Percentiles rank a stretch among this genome's conserved stretches.
Conservation (phyloP, 148 eudicot species). For the Cornus kousa region DNA sequence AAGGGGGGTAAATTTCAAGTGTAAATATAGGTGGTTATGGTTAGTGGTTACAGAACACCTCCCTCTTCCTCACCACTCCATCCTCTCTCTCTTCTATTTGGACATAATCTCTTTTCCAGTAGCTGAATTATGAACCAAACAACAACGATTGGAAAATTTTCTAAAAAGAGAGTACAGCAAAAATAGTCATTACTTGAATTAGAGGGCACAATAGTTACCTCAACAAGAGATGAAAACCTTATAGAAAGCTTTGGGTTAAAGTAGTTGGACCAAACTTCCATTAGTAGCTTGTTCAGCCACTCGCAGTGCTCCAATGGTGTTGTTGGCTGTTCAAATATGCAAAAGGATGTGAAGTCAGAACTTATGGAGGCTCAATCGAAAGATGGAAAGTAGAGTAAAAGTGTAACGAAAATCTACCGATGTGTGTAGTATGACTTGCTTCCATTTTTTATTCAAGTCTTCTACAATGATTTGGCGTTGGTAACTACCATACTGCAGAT, state of each 20-base stretch:
- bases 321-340: constrained; percentile 48
- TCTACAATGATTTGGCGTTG: constrained; percentile 62
- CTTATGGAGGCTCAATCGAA: not conserved
- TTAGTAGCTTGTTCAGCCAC: constrained; percentile 91
- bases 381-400: constrained; percentile 1
- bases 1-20: too few relatives aligned
- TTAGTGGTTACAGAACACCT: too few relatives aligned
- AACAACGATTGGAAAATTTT: too few relatives aligned
- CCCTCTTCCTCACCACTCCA: too few relatives aligned
- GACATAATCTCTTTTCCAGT: too few relatives aligned
- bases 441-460: constrained; percentile 90
- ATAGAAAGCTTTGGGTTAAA: constrained; percentile 73
- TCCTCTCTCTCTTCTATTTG: too few relatives aligned
- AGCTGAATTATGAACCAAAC: too few relatives aligned
- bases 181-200: not conserved
- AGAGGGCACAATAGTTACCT: constrained; percentile 45
- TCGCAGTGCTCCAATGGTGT: constrained; percentile 95
- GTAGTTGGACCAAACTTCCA: constrained; percentile 79
- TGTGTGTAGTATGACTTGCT: constrained; percentile 59
- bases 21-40: too few relatives aligned
- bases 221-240: constrained; percentile 66
- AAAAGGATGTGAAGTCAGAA: constrained; percentile 8
- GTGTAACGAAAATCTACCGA: constrained; percentile 45
- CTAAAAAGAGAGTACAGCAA: too few relatives aligned
- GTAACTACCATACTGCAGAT: constrained; percentile 68